phyloP scores from a whole-genome alignment of 2,329 filamentous ascomycete species.

The Colletotrichum sp. region DNA sequence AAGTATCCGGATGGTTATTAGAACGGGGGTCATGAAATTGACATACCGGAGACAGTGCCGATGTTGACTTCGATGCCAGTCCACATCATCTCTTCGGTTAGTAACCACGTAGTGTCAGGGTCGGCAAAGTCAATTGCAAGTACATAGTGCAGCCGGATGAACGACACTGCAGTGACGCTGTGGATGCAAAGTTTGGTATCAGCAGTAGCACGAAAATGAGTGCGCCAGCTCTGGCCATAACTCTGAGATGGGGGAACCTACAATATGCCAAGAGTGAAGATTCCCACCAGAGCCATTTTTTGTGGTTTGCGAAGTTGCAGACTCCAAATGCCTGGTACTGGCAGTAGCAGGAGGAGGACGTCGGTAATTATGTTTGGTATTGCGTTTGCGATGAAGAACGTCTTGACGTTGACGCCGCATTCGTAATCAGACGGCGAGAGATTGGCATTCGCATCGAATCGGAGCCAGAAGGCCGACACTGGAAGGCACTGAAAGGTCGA shows the following conservation, averaged over 20 bases:
- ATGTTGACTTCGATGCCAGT: background rate
- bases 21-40: background rate
- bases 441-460: conserved; percentile 21
- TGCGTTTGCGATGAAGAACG: conserved; percentile 32
- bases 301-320: conserved; percentile 27
- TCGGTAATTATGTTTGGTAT: conserved; percentile 32
- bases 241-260: background rate
- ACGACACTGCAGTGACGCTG: conserved; percentile 22
- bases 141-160: conserved; percentile 20
- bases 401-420: conserved; percentile 22
- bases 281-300: conserved; percentile 27
- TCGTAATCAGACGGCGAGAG: conserved; percentile 8
- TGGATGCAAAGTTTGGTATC: background rate
- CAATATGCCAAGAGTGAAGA: conserved; percentile 30
- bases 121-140: conserved; percentile 12
- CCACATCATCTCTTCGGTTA: background rate
- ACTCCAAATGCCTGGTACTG: conserved; percentile 30
- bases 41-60: background rate
- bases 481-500: conserved; percentile 24
- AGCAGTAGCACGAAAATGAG: background rate
- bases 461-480: conserved; percentile 23
- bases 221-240: background rate
- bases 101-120: conserved; percentile 30
- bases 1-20: background rate
- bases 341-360: conserved; percentile 29